phyloP scores from a whole-genome alignment of 2,329 filamentous ascomycete species.

The Epicoccum nigrum region DNA sequence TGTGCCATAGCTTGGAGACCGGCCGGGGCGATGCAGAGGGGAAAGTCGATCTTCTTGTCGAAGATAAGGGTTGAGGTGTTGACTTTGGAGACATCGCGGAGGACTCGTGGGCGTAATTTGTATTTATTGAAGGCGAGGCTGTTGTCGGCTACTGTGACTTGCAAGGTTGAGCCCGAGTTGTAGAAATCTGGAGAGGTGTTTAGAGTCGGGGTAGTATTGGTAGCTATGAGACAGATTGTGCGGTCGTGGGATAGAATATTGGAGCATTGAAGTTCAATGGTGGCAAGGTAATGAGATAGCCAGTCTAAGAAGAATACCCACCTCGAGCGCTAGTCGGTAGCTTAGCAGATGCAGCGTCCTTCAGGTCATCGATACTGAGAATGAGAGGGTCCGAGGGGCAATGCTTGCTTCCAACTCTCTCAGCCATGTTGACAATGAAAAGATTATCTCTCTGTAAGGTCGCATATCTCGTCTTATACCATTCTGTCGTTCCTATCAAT shows the following conservation, averaged over 20 bases:
- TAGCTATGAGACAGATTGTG: not conserved
- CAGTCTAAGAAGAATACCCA: not conserved
- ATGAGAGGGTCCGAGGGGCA: constrained; percentile 14
- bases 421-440: not conserved
- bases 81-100: constrained; percentile 8
- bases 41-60: constrained; percentile 2
- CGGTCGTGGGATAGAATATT: not conserved
- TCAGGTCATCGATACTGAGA: constrained; percentile 49
- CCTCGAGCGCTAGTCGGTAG: constrained; percentile 19
- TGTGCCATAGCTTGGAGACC: constrained; percentile 4
- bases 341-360: constrained; percentile 23
- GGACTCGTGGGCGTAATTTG: constrained; percentile 2
- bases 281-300: no score
- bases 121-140: constrained; percentile 1
- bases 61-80: not conserved
- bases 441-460: not conserved
- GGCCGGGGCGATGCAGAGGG: constrained; percentile 2
- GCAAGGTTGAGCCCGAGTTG: constrained; percentile 63
- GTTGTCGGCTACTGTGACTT: constrained; percentile 25
- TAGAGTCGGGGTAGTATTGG: not conserved
- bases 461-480: not conserved
- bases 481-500: no score
- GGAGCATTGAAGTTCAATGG: no score
- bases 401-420: constrained; percentile 1
- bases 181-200: constrained; percentile 55